These are phyloP conservation scores for Pseudopyrenochaeta lycopersici DNA, from an alignment of 2,329 filamentous ascomycete species.

Conservation along the genomic window DNA sequence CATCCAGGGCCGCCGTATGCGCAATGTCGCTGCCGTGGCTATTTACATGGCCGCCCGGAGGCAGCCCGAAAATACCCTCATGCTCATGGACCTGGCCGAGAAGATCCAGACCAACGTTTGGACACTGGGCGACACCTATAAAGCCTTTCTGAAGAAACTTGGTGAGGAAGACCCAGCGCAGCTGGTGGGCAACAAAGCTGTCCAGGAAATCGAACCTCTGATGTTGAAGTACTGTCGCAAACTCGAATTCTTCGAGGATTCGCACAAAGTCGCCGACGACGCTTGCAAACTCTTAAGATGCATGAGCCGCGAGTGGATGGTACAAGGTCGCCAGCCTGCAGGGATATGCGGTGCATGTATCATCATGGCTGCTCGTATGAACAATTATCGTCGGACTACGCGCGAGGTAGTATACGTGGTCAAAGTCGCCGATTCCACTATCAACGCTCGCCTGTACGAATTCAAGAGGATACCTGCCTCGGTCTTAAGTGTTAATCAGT, in stretches of 20 bases:
- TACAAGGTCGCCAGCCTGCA: conserved; percentile 89
- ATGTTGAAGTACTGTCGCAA: conserved; percentile 91
- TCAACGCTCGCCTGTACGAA: conserved; percentile 89
- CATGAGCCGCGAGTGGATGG: conserved; percentile 98
- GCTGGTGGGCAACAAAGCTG: conserved; percentile 56
- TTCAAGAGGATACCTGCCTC: conserved; percentile 89
- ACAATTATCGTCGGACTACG: conserved; percentile 93
- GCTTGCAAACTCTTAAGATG: conserved; percentile 87
- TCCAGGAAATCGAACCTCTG: conserved; percentile 83
- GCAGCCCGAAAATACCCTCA: conserved; percentile 79
- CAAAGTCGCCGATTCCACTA: conserved; percentile 93
- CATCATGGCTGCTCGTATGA: conserved; percentile 95
- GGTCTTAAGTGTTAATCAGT: conserved; percentile 86
- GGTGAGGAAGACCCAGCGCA: conserved; percentile 67
- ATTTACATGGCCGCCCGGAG: conserved; percentile 89
- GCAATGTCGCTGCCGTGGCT: conserved; percentile 87
- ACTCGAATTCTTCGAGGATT: conserved; percentile 86
- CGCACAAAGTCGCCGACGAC: conserved; percentile 85
- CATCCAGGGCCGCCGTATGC: conserved; percentile 75
- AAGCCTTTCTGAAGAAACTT: conserved; percentile 74
- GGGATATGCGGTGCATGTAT: conserved; percentile 94
- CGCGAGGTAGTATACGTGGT: conserved; percentile 98
- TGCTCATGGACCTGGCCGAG: conserved; percentile 96
- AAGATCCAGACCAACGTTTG: conserved; percentile 88
- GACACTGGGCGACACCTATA: conserved; percentile 88